A percentile compares a stretch with the other conserved stretches of the same genome.
Evolutionary conservation across 176 grass and related monocot species (phyloP).

Genomic region (Carex myosuroides): DNA sequence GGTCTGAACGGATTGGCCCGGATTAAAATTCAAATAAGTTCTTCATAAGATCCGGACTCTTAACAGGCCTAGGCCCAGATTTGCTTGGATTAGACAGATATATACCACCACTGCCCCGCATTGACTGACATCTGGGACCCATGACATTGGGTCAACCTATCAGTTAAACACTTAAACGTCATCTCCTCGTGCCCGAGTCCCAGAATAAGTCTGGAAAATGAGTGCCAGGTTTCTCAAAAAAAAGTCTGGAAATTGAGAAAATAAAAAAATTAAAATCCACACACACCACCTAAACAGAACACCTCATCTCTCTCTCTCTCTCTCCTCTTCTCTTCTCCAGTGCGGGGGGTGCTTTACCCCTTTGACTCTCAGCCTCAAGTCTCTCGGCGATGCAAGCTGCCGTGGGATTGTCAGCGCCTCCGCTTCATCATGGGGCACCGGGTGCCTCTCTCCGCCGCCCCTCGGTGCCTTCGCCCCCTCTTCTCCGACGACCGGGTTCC

Average conservation of each 20-base stretch:
- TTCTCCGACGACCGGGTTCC: conserved; percentile 1
- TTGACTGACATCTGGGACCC: too few species aligned
- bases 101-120: too few species aligned
- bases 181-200: too few species aligned
- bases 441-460: neutral
- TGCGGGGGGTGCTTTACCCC: too few species aligned
- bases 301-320: neutral
- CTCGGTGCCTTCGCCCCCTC: conserved; percentile 15
- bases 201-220: too few species aligned
- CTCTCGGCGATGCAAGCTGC: conserved; percentile 23
- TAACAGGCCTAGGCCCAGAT: too few species aligned
- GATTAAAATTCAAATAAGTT: too few species aligned
- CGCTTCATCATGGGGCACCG: neutral
- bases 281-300: neutral
- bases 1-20: too few species aligned
- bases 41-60: too few species aligned
- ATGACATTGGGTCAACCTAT: neutral
- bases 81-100: too few species aligned
- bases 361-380: neutral
- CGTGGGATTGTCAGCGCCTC: conserved; percentile 9
- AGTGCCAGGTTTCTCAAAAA: too few species aligned
- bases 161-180: neutral
- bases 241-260: neutral
- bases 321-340: neutral
- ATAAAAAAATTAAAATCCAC: neutral